These are phyloP conservation scores for Populus tremula DNA, from an alignment of 345 rosid genomes.

Conservation along the genomic window DNA sequence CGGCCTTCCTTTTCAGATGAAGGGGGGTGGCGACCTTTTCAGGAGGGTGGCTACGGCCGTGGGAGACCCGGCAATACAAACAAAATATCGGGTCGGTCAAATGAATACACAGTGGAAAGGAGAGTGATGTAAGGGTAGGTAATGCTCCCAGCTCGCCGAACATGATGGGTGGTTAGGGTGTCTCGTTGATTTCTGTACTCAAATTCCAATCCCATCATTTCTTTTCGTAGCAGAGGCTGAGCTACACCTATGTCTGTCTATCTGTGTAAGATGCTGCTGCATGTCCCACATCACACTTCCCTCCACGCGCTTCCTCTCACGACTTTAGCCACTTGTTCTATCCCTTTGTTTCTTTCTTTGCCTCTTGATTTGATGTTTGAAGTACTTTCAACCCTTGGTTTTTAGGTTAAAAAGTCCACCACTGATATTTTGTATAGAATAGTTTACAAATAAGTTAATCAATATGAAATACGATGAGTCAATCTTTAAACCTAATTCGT, in stretches of 20 bases:
- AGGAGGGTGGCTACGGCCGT: neutral
- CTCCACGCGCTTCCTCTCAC: neutral
- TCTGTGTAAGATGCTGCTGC: neutral
- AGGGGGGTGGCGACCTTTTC: neutral
- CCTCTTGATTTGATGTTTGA: no score
- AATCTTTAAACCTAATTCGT: no score
- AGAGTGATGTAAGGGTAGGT: constrained; percentile 15
- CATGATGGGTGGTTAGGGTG: constrained; percentile 58
- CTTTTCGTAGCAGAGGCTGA: neutral
- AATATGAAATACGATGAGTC: no score
- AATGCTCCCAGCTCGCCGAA: constrained; percentile 43
- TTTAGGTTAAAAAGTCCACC: no score
- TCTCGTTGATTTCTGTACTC: constrained; percentile 17
- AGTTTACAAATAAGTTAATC: no score
- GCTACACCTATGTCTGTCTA: no score
- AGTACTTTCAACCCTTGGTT: no score
- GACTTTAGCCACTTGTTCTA: neutral
- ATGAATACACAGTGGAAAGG: neutral
- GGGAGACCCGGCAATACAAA: neutral
- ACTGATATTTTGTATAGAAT: no score
- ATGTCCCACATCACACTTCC: neutral
- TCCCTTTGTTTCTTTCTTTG: no score
- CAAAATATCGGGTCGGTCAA: neutral
- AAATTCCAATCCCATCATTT: constrained; percentile 15
- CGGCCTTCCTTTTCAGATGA: neutral